These are phyloP conservation scores for Noccaea caerulescens DNA, from an alignment of 345 rosid genomes.

Conservation along the genomic window DNA sequence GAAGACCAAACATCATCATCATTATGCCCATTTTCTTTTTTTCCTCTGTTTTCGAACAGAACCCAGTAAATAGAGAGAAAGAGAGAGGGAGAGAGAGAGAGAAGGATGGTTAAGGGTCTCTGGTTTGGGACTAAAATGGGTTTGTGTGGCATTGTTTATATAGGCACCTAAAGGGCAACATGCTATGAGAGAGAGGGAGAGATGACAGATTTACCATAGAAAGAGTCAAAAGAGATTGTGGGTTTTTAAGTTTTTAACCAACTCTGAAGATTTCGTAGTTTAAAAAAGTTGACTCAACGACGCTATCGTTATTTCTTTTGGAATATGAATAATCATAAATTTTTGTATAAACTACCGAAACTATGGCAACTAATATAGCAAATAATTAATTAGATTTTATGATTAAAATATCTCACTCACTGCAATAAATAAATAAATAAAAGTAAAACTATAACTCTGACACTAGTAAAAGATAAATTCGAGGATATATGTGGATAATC, in stretches of 20 bases:
- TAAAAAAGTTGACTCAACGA: slow-evolving; percentile 9
- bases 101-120: slow-evolving; percentile 30
- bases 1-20: slow-evolving; percentile 50
- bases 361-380: not conserved
- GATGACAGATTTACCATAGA: slow-evolving; percentile 21
- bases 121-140: slow-evolving; percentile 35
- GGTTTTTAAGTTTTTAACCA: slow-evolving; percentile 15
- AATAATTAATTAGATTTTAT: not conserved
- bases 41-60: slow-evolving; percentile 31
- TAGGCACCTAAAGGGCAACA: slow-evolving; percentile 39
- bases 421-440: too few species aligned
- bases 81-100: slow-evolving; percentile 18
- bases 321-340: not conserved
- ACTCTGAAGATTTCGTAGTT: slow-evolving; percentile 7
- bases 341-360: not conserved
- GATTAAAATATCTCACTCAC: not conserved
- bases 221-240: slow-evolving; percentile 16
- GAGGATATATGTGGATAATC: too few species aligned
- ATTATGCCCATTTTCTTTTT: slow-evolving; percentile 58
- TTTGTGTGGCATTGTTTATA: slow-evolving; percentile 37
- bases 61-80: slow-evolving; percentile 14
- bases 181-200: slow-evolving; percentile 1
- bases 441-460: not conserved
- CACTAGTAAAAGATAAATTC: not conserved
- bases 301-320: slow-evolving; percentile 7